Conservation (phyloP, 495 filamentous ascomycete genomes). For the Penicillium steckii region DNA sequence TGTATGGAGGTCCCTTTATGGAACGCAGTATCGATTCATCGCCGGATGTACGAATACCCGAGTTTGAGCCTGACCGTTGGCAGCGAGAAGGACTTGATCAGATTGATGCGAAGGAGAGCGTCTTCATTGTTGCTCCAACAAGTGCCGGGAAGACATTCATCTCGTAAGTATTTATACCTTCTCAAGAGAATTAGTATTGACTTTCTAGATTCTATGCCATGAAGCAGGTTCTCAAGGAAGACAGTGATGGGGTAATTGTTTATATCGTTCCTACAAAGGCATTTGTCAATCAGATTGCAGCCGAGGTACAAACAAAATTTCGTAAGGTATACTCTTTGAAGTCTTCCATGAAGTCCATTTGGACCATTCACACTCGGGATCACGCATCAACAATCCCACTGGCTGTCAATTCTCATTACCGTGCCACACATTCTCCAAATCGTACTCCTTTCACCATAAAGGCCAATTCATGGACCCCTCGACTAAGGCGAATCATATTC, state of each 20-base stretch:
- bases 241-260: constrained; percentile 67
- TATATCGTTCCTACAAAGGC: constrained; percentile 84
- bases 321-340: constrained; percentile 54
- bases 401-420: constrained; percentile 75
- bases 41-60: constrained; percentile 60
- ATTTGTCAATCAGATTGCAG: constrained; percentile 79
- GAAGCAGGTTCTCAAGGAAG: constrained; percentile 65
- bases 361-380: constrained; percentile 78
- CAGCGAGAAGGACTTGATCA: constrained; percentile 71
- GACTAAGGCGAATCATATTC: constrained; percentile 74
- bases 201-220: constrained; percentile 71
- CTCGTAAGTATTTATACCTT: constrained; percentile 23
- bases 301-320: constrained; percentile 68
- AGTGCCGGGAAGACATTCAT: constrained; percentile 67
- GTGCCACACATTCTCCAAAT: constrained; percentile 78
- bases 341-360: constrained; percentile 61
- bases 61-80: constrained; percentile 74
- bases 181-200: too few species aligned
- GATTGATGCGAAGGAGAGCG: constrained; percentile 64
- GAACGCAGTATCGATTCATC: constrained; percentile 68
- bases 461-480: constrained; percentile 62
- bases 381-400: constrained; percentile 67
- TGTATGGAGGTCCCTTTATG: constrained; percentile 68
- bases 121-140: constrained; percentile 76
- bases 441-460: constrained; percentile 70